Conservation (phyloP, 768 basidiomycete species). For the Chiua virens region DNA sequence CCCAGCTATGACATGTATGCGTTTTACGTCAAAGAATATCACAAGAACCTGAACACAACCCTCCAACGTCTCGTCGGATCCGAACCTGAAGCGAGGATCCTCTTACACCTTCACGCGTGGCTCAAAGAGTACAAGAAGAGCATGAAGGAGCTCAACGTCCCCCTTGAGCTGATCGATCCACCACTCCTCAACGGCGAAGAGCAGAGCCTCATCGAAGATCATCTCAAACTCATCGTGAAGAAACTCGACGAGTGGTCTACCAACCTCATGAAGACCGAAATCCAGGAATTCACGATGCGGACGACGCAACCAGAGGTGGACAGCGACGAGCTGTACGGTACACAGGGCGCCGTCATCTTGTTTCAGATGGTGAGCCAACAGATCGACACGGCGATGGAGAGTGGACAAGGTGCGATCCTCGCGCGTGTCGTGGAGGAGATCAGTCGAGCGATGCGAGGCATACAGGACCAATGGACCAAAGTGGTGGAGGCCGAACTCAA, state of each 20-base stretch:
- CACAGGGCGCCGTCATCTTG: conserved; percentile 89
- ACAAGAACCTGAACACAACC: conserved; percentile 75
- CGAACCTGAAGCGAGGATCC: conserved; percentile 83
- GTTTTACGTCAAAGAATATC: conserved; percentile 84
- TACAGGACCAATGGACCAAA: conserved; percentile 87
- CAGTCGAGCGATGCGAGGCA: conserved; percentile 84
- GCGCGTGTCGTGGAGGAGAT: conserved; percentile 87
- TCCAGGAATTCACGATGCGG: conserved; percentile 79
- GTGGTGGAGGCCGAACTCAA: conserved; percentile 83
- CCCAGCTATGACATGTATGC: conserved; percentile 87
- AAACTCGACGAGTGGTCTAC: no score
- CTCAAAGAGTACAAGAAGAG: conserved; percentile 92
- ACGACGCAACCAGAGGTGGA: conserved; percentile 87
- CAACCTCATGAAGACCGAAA: conserved; percentile 91
- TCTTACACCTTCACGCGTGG: conserved; percentile 89
- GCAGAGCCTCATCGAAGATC: conserved; percentile 91
- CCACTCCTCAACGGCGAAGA: conserved; percentile 95
- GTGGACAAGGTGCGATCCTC: conserved; percentile 91
- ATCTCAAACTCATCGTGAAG: conserved; percentile 86
- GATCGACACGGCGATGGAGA: conserved; percentile 91
- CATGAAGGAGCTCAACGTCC: conserved; percentile 91
- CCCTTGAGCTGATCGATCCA: conserved; percentile 80
- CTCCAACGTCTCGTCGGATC: conserved; percentile 68
- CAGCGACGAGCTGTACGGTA: conserved; percentile 85
- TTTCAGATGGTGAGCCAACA: conserved; percentile 99